Conservation (phyloP, 805 yeast species). For the Kazachstania martiniae region DNA sequence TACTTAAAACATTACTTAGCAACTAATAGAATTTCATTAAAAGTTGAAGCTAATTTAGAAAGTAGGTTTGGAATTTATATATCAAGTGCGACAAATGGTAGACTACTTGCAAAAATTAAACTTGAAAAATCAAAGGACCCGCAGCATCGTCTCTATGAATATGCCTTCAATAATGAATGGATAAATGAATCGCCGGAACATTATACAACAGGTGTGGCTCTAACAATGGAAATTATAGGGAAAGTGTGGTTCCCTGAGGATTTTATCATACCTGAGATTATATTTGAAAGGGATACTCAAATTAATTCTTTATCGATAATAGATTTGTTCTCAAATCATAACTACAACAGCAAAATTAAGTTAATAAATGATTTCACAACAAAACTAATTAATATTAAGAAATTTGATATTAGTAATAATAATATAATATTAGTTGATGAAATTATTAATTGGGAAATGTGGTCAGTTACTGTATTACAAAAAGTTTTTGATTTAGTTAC, state of each 20-base stretch:
- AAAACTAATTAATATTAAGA: slow-evolving; percentile 12
- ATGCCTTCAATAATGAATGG: slow-evolving; percentile 19
- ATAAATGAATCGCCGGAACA: slow-evolving; percentile 20
- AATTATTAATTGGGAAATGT: slow-evolving; percentile 22
- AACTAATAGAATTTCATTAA: slow-evolving; percentile 9
- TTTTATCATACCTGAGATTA: slow-evolving; percentile 15
- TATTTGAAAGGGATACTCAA: slow-evolving; percentile 5
- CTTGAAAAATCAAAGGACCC: slow-evolving; percentile 17
- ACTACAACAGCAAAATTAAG: slow-evolving; percentile 7
- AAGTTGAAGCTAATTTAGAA: slow-evolving; percentile 18
- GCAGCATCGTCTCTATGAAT: slow-evolving; percentile 21
- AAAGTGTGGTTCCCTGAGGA: slow-evolving; percentile 19
- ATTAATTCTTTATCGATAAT: background rate
- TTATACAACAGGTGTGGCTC: slow-evolving; percentile 17
- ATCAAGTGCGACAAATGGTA: slow-evolving; percentile 1
- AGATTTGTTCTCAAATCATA: background rate
- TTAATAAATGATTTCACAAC: slow-evolving; percentile 24
- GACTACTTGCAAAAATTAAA: slow-evolving; percentile 15
- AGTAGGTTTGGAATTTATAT: slow-evolving; percentile 25
- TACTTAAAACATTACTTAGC: slow-evolving; percentile 14
- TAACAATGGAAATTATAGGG: slow-evolving; percentile 18
- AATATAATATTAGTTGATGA: slow-evolving; percentile 19
- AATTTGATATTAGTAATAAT: slow-evolving; percentile 24
- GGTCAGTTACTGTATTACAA: slow-evolving; percentile 18
- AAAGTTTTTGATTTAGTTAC: slow-evolving; percentile 4